Conservation (phyloP, 768 basidiomycete species). For the Russula ochroleuca region DNA sequence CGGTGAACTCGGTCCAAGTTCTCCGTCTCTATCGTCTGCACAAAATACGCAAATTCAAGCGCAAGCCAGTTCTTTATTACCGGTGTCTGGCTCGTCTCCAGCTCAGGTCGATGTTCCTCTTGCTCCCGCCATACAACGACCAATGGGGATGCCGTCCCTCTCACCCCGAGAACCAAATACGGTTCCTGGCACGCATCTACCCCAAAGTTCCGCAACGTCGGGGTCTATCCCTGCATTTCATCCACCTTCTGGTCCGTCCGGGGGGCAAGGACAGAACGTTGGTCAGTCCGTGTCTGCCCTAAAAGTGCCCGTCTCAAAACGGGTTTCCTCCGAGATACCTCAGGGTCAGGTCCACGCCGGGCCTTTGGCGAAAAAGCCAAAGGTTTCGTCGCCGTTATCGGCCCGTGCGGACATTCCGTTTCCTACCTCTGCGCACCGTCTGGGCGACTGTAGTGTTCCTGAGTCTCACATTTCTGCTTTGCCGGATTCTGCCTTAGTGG, state of each 20-base stretch:
- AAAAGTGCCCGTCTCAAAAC: neutral
- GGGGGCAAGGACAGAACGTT: neutral
- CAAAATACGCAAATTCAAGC: neutral
- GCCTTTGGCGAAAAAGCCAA: constrained; percentile 6
- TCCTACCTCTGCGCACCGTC: neutral
- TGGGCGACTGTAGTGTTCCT: neutral
- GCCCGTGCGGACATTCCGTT: neutral
- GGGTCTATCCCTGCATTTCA: neutral
- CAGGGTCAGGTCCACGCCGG: neutral
- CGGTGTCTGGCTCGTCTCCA: neutral
- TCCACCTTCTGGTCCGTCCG: neutral
- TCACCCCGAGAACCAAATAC: neutral
- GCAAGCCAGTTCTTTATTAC: neutral
- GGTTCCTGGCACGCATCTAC: constrained; percentile 11
- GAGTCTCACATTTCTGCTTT: neutral
- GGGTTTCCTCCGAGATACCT: neutral
- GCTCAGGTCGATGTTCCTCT: neutral
- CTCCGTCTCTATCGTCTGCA: neutral
- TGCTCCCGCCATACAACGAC: no score
- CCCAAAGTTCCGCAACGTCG: neutral
- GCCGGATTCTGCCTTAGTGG: neutral
- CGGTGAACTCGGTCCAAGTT: constrained; percentile 12
- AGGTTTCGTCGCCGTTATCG: neutral
- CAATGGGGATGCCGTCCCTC: neutral
- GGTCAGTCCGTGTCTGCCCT: neutral